Base-by-base conservation (phyloP, 2,329 filamentous ascomycete genomes). In the Fusarium pseudonygamai region DNA sequence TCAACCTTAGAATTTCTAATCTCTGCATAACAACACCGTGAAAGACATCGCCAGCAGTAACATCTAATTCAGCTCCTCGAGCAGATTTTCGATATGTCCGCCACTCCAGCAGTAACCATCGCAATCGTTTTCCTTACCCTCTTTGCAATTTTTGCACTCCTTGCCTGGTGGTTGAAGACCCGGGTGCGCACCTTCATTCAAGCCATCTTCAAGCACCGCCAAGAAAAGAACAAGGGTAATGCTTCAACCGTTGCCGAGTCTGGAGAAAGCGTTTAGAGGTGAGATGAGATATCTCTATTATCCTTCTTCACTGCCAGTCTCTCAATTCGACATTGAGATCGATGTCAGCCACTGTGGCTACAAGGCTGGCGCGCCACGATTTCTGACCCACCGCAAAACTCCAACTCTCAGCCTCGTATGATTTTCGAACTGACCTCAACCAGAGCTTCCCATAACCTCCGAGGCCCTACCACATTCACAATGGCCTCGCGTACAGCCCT, bases 91-190 rank as follows among this genome's bases (percentile, higher is more conserved):
- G 50, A 55, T 20, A 82, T 82, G 79, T 60, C 77, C 26, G 57
- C 76, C 36, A 75, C 59, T 20, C 79, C 81, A 15, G 75, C 80
- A 9, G 72, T 70, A 30, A 68, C 65, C 11, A 79, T 84, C 13
- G 82, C 80, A 30, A 67, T 83, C 50, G 59, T 82, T 9, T 46
- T 83, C 32, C 61, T 83, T 16, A 67, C 75, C 16, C 66, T 84
- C 34, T 72, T 82, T 55, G 46, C 72, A 12, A 59, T 82, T 36
- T 64, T 82, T 46, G 77, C 67, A 24, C 32, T 77, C 24, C 36
- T 84, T 34, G 71, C 65, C 50, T 83, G 77, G 74, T 78, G 78
- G 46, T 72, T 78, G 66, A 79, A 79, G 36, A 70, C 63, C 43
- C 66, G 76, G 43, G 67, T 84, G 53, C 71, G 77, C 46, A 67